Conservation (phyloP, 768 basidiomycete genomes). For the Macrolepiota albuminosa region DNA sequence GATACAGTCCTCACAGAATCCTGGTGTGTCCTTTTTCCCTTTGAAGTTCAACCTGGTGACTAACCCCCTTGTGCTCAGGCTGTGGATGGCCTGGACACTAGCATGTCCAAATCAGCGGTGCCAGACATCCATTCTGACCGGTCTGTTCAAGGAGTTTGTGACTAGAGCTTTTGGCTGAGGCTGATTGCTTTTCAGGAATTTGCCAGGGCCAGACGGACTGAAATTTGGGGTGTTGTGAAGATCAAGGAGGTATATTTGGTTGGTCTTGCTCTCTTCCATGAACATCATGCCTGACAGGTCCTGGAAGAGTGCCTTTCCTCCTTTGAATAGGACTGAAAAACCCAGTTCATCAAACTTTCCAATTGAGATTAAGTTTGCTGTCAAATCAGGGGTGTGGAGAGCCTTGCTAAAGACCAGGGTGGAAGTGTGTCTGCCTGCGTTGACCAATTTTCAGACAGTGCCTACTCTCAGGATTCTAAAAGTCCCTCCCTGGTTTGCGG, state of each 20-base stretch:
- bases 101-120: not conserved
- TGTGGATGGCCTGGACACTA: not conserved
- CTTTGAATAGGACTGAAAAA: no score
- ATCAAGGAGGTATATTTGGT: not conserved
- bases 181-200: not conserved
- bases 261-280: not conserved
- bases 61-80: not conserved
- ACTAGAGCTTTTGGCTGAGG: not conserved
- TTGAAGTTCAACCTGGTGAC: not conserved
- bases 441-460: not conserved
- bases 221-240: not conserved
- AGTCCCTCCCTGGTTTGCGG: not conserved
- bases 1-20: not conserved
- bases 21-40: not conserved
- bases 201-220: not conserved
- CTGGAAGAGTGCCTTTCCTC: no score
- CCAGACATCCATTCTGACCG: not conserved
- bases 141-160: not conserved
- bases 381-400: not conserved
- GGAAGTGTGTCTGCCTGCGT: not conserved
- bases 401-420: not conserved
- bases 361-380: not conserved
- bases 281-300: no score
- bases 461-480: not conserved
- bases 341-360: not conserved